A percentile compares a stretch with the other conserved stretches of the same genome.
Evolutionary conservation across 768 basidiomycete genomes (phyloP).

Genomic region (Suillus weaverae): DNA sequence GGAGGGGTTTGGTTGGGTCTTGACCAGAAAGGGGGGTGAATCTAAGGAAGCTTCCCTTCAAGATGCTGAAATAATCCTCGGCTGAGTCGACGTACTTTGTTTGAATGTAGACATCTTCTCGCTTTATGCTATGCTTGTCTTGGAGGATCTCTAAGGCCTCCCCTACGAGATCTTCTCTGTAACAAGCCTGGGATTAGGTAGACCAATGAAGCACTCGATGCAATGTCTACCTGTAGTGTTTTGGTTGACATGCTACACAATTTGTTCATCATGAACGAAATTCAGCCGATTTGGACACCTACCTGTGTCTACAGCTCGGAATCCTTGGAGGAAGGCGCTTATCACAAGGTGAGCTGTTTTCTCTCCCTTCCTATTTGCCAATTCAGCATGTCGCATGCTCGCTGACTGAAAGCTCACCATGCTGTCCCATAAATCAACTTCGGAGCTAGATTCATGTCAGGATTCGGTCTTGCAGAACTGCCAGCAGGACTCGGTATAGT

Average conservation of each 20-base stretch:
- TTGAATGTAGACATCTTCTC: slow-evolving; percentile 75
- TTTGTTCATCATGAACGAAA: slow-evolving; percentile 16
- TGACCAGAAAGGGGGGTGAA: slow-evolving; percentile 77
- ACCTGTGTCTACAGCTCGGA: slow-evolving; percentile 85
- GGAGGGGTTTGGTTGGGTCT: slow-evolving; percentile 65
- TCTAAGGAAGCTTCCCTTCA: slow-evolving; percentile 36
- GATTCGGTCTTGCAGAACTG: no score
- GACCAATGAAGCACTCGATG: not conserved
- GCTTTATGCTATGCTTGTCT: slow-evolving; percentile 56
- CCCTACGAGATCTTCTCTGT: slow-evolving; percentile 80
- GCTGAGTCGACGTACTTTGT: slow-evolving; percentile 57
- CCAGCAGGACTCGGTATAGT: not conserved
- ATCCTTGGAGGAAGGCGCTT: slow-evolving; percentile 72
- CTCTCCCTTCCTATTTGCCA: slow-evolving; percentile 68
- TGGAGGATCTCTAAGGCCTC: slow-evolving; percentile 61
- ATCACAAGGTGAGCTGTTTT: slow-evolving; percentile 66
- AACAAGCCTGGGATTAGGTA: not conserved
- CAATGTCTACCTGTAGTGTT: slow-evolving; percentile 61
- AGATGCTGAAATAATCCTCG: not conserved
- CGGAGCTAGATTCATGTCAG: slow-evolving; percentile 34
- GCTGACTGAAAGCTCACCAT: slow-evolving; percentile 39
- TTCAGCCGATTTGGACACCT: slow-evolving; percentile 19
- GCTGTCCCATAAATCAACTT: slow-evolving; percentile 64
- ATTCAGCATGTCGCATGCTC: slow-evolving; percentile 1
- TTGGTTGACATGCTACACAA: slow-evolving; percentile 61